These are phyloP conservation scores for Fusarium sp. DNA, from an alignment of 2,329 filamentous ascomycete species.

Conservation along the genomic window DNA sequence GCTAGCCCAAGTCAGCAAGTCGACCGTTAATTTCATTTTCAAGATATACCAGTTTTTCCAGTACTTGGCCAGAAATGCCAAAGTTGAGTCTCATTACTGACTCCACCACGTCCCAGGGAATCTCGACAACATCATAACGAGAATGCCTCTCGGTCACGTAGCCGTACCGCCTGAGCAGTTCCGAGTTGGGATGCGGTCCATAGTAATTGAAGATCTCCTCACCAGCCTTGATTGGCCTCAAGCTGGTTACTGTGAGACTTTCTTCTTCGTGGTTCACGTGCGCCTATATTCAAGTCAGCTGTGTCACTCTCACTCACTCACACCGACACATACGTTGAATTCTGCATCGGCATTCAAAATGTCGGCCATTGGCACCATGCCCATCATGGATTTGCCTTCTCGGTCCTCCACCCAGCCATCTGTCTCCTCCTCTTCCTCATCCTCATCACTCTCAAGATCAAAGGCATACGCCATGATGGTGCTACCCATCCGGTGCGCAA, in stretches of 20 bases:
- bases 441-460: conserved; percentile 73
- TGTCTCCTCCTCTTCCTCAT: conserved; percentile 67
- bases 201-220: conserved; percentile 92
- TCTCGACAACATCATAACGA: conserved; percentile 84
- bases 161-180: conserved; percentile 85
- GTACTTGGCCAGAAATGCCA: conserved; percentile 48
- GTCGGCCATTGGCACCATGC: conserved; percentile 92
- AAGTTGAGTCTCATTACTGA: conserved; percentile 55
- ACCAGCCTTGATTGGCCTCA: conserved; percentile 74
- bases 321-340: conserved; percentile 72
- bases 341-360: conserved; percentile 89
- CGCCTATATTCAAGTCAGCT: conserved; percentile 49
- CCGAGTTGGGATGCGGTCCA: conserved; percentile 83
- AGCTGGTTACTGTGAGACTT: conserved; percentile 75
- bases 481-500: conserved; percentile 85
- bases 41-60: conserved; percentile 55
- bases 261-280: conserved; percentile 66
- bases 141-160: conserved; percentile 85
- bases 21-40: not conserved
- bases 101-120: conserved; percentile 71
- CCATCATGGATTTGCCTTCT: conserved; percentile 70
- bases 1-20: conserved; percentile 45
- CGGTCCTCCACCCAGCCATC: conserved; percentile 75
- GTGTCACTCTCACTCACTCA: not conserved
- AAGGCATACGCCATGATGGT: conserved; percentile 95